Base-by-base conservation (phyloP, 1,284 basidiomycete genomes). In the Trametes sp. region DNA sequence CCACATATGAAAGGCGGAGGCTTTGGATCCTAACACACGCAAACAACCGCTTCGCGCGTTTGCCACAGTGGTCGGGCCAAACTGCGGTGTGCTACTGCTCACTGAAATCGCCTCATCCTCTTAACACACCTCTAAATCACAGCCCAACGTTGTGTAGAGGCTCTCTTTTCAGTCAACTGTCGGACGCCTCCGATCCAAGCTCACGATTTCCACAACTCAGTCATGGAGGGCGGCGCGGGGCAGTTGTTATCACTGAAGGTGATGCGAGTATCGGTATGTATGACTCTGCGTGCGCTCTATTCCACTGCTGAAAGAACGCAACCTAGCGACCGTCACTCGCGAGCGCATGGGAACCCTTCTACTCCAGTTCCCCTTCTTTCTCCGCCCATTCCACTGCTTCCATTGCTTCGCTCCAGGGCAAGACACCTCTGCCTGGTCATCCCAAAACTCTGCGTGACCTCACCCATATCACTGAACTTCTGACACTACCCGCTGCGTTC, bases 381-480 rank as follows among this genome's bases (percentile, higher is more conserved):
- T 92, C 90, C 10, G 86, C 87, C 4, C 89, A 89, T 69, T 92
- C 92, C 1, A 89, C 91, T 23, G 84, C 87, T 11, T 89, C 89
- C 4, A 82, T 93, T 9, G 78, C 88, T n/a, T 94, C 92, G 16
- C 80, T 93, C 0, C 91, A 94, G 76, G 89, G 89, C 9, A 83
- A 81, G 55, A 75, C 80, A 2, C 91, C 91, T 2, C 80, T 93
- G 21, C 79, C 82, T 4, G 87, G 86, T 0, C 87, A 92, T 66
- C 92, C 92, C 9, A 93, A 92, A 76, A 93, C 92, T 1, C 79
- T 94, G 19, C 84, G 92, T 46, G 92, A 94, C 70, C 80, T 93
- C 57, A 88, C 88, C 0, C 84, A 90, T 74, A 82, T 86, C 31
- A 84, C 88, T 16, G 87, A 92, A 66, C 78, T 93, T 65, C 83